A percentile compares a stretch with the other conserved stretches of the same genome.
Evolutionary conservation across 805 yeast species (phyloP).

Genomic region (Wickerhamomyces xylosicus): DNA sequence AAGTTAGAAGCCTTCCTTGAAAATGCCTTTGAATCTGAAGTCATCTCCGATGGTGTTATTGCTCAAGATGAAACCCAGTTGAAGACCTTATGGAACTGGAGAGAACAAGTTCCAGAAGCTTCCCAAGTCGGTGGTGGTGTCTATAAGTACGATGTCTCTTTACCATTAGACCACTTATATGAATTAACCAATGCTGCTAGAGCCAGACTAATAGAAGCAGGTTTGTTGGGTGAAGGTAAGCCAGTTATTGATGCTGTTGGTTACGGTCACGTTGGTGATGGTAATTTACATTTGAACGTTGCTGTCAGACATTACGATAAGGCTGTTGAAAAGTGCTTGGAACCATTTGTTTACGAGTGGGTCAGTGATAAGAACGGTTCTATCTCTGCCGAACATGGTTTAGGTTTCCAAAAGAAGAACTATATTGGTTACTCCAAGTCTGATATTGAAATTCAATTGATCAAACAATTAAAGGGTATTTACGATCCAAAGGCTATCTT

Average conservation of each 20-base stretch:
- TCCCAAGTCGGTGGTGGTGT: conserved; percentile 84
- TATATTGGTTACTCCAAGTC: conserved; percentile 81
- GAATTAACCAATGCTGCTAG: conserved; percentile 75
- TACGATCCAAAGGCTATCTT: conserved; percentile 88
- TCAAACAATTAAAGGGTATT: conserved; percentile 67
- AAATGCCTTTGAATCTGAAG: conserved; percentile 70
- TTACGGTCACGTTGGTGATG: conserved; percentile 98
- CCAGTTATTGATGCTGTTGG: conserved; percentile 91
- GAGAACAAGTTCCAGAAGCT: conserved; percentile 91
- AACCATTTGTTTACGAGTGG: conserved; percentile 95
- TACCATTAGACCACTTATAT: conserved; percentile 76
- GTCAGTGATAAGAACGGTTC: conserved; percentile 66
- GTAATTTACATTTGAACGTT: conserved; percentile 89
- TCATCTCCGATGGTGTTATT: conserved; percentile 87
- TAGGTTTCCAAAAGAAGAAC: conserved; percentile 93
- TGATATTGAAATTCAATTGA: conserved; percentile 57
- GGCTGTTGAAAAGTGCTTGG: conserved; percentile 69
- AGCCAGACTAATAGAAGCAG: conserved; percentile 42
- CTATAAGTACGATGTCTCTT: conserved; percentile 91
- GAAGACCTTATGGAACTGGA: conserved; percentile 84
- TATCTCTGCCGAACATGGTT: conserved; percentile 94
- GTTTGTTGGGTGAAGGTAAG: conserved; percentile 49
- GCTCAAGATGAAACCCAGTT: conserved; percentile 93
- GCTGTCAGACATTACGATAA: conserved; percentile 78
- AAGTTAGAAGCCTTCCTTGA: conserved; percentile 83